Evolutionary conservation across 352 stramenopile genomes (phyloP), one percentile per base, ranked within the genome.

Genomic region (Pythium coloratum): DNA sequence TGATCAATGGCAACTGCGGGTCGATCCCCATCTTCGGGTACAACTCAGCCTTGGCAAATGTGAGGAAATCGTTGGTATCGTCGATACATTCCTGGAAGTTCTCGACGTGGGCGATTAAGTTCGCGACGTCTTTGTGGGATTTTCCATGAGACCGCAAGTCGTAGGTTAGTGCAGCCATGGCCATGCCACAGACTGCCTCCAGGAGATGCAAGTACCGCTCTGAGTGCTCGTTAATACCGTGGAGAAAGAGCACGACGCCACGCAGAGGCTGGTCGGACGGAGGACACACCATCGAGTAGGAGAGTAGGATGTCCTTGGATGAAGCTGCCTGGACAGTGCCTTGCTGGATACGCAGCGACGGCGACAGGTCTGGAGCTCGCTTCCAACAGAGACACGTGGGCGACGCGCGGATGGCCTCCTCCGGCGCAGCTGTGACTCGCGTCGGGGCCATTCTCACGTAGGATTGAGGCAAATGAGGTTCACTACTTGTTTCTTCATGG

Each of bases 151-250:
- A 64, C 0, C 61, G 55, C 55, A 73, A 20, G 26, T 73, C 67
- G 67, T 73, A 73, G 8, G 67, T 56, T 12, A 70, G 6, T 30
- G 62, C 47, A 28, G 55, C 67, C 61, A 64, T 66, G 28, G 26
- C 49, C 61, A 66, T 54, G 0, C 2, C 50, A 49, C 55, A 66
- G 2, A 70, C 14, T 18, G 1, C 67, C 30, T 69, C 55, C 51
- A 70, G 69, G 16, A 70, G 30, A 36, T 73, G 61, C 6, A 73
- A 66, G 53, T 57, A 73, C 13, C 67, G 67, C 53, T 59, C 62
- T 26, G 47, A 69, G 42, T 73, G 62, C 46, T 73, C 67, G 56
- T 70, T 62, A 4, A 73, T 59, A 16, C 67, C 67, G 24, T 73
- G 44, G 9, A 51, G 34, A 60, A 49, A 49, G 13, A 20, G 40